A percentile compares a stretch with the other conserved stretches of the same genome.
These are phyloP conservation scores for Beauveria sp. DNA, from an alignment of 2,329 filamentous ascomycete species.

Conservation along the genomic window DNA sequence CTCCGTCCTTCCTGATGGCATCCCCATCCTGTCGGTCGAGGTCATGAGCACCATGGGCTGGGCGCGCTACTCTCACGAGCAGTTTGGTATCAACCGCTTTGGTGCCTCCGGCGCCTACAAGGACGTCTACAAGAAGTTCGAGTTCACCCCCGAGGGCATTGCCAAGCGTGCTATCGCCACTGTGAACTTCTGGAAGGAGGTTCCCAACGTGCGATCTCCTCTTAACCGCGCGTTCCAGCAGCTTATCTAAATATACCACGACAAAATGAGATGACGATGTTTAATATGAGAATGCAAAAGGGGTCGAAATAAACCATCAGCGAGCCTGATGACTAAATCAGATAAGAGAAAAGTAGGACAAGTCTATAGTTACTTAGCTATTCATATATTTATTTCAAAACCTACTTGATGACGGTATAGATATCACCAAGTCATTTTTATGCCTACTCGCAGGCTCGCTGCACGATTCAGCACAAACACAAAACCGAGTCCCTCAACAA, in stretches of 20 bases:
- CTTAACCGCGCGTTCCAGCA: conserved; percentile 98
- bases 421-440: not conserved
- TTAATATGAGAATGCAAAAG: not conserved
- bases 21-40: conserved; percentile 88
- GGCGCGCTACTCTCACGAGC: conserved; percentile 99
- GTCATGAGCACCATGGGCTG: conserved; percentile 96
- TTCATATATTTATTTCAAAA: not conserved
- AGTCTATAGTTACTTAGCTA: not conserved
- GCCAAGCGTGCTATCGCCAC: conserved; percentile 89
- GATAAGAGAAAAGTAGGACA: not conserved
- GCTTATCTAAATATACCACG: conserved; percentile 61
- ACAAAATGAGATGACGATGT: not conserved
- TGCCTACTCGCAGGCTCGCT: not conserved
- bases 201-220: conserved; percentile 82
- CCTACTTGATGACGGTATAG: not conserved
- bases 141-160: conserved; percentile 96
- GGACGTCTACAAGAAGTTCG: conserved; percentile 99
- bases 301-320: not conserved
- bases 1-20: conserved; percentile 84
- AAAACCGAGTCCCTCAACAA: not conserved
- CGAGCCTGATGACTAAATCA: not conserved
- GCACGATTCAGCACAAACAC: not conserved
- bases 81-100: conserved; percentile 98
- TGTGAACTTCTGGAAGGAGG: conserved; percentile 95
- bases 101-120: conserved; percentile 96